These are phyloP conservation scores for Pythium graminicola DNA, from an alignment of 352 stramenopile species.

Conservation along the genomic window DNA sequence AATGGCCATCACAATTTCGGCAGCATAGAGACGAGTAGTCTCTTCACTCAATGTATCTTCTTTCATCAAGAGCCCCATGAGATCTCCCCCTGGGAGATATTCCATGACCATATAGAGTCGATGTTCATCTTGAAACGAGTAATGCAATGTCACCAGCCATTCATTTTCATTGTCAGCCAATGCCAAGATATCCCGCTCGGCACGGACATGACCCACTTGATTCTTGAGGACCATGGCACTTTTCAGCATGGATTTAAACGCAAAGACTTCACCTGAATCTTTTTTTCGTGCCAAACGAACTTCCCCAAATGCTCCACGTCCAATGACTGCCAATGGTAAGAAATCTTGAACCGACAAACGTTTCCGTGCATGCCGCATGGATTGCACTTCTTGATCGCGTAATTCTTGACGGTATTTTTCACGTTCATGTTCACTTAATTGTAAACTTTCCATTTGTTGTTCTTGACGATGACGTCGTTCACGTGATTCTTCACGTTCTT, in stretches of 20 bases:
- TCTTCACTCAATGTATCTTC: slow-evolving; percentile 92
- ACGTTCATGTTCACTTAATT: slow-evolving; percentile 67
- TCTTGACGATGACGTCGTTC: slow-evolving; percentile 71
- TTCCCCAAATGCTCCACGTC: slow-evolving; percentile 97
- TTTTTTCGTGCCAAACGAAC: slow-evolving; percentile 87
- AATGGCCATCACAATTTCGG: slow-evolving; percentile 97
- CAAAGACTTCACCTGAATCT: slow-evolving; percentile 83
- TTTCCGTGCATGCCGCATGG: slow-evolving; percentile 77
- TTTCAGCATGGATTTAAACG: slow-evolving; percentile 91
- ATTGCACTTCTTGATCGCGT: slow-evolving; percentile 65
- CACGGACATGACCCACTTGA: slow-evolving; percentile 95
- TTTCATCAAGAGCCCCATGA: slow-evolving; percentile 99
- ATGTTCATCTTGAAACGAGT: slow-evolving; percentile 94
- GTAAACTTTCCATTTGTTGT: slow-evolving; percentile 76
- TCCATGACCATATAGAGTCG: slow-evolving; percentile 97
- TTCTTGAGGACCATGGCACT: slow-evolving; percentile 90
- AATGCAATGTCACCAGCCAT: slow-evolving; percentile 97
- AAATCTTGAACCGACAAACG: slow-evolving; percentile 91
- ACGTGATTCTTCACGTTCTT: slow-evolving; percentile 75
- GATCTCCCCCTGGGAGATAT: slow-evolving; percentile 97
- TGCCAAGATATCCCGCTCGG: slow-evolving; percentile 95
- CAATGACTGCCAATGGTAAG: slow-evolving; percentile 95
- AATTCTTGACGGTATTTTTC: slow-evolving; percentile 79
- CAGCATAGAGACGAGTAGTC: slow-evolving; percentile 95
- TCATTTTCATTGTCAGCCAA: slow-evolving; percentile 93